Evolutionary conservation across 129 eudicot species (phyloP).

Genomic region (Flaveria trinervia): DNA sequence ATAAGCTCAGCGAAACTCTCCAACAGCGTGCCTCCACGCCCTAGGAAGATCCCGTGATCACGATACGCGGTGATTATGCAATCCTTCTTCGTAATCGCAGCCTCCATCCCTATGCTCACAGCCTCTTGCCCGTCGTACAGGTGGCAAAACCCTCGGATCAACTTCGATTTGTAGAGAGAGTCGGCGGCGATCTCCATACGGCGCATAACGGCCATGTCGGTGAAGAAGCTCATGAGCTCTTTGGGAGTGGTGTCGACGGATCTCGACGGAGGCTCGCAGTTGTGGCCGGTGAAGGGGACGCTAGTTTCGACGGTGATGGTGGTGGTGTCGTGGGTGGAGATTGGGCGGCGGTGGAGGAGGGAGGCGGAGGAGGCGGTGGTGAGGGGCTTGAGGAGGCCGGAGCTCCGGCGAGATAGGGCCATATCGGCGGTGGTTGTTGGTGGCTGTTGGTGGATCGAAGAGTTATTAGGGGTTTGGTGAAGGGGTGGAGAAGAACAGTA

Average conservation of each 20-base stretch:
- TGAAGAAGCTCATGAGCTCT: slow-evolving; percentile 81
- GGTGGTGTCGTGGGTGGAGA: slow-evolving; percentile 47
- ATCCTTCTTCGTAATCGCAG: slow-evolving; percentile 82
- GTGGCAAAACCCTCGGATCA: slow-evolving; percentile 93
- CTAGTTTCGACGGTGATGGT: slow-evolving; percentile 81
- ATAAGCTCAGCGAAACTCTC: slow-evolving; percentile 77
- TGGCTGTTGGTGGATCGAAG: slow-evolving; percentile 31
- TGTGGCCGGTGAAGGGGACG: slow-evolving; percentile 86
- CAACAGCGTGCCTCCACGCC: slow-evolving; percentile 78
- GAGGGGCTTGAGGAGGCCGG: slow-evolving; percentile 34
- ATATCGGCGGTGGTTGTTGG: slow-evolving; percentile 17
- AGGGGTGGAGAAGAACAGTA: slow-evolving; percentile 15
- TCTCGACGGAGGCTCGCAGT: slow-evolving; percentile 86
- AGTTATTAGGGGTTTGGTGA: slow-evolving; percentile 41
- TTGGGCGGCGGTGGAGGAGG: slow-evolving; percentile 35
- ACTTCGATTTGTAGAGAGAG: slow-evolving; percentile 90
- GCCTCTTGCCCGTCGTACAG: slow-evolving; percentile 97
- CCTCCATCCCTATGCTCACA: slow-evolving; percentile 90
- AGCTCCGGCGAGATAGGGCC: slow-evolving; percentile 42
- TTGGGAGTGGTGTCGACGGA: slow-evolving; percentile 65
- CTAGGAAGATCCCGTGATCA: slow-evolving; percentile 73
- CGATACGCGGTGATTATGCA: slow-evolving; percentile 88
- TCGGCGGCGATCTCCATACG: slow-evolving; percentile 99
- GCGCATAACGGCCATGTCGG: slow-evolving; percentile 86
- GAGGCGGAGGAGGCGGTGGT: slow-evolving; percentile 33